These are phyloP conservation scores for Polytolypa hystricis DNA, from an alignment of 2,329 filamentous ascomycete genomes.

Conservation along the genomic window DNA sequence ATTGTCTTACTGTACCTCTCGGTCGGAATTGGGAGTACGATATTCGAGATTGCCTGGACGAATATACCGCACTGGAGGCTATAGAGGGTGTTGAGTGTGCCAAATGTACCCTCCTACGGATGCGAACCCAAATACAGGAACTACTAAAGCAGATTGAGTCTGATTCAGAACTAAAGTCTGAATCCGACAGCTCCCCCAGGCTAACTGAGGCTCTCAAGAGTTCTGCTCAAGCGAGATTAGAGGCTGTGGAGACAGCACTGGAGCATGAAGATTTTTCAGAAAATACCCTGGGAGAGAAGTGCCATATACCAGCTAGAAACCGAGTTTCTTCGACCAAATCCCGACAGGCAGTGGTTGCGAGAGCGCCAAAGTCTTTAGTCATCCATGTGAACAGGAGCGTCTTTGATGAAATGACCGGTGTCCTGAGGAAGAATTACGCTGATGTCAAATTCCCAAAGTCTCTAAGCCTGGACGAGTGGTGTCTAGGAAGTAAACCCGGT, in stretches of 20 bases:
- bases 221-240: slow-evolving; percentile 44
- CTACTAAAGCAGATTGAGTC: slow-evolving; percentile 36
- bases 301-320: slow-evolving; percentile 55
- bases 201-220: slow-evolving; percentile 28
- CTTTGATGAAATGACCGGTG: slow-evolving; percentile 73
- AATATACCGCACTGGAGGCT: slow-evolving; percentile 71
- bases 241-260: slow-evolving; percentile 57
- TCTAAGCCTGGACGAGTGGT: slow-evolving; percentile 76
- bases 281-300: slow-evolving; percentile 50
- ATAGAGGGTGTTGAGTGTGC: slow-evolving; percentile 86
- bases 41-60: slow-evolving; percentile 67
- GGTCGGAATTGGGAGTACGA: slow-evolving; percentile 56
- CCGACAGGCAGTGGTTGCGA: slow-evolving; percentile 74
- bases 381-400: slow-evolving; percentile 87
- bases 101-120: slow-evolving; percentile 68
- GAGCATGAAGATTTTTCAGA: slow-evolving; percentile 72
- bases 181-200: slow-evolving; percentile 15
- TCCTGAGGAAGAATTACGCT: slow-evolving; percentile 73
- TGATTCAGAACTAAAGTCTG: slow-evolving; percentile 18
- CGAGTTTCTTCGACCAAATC: slow-evolving; percentile 74
- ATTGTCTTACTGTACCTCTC: slow-evolving; percentile 78
- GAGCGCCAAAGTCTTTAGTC: slow-evolving; percentile 67
- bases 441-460: slow-evolving; percentile 62
- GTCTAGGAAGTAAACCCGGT: slow-evolving; percentile 49
- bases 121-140: slow-evolving; percentile 42